These are phyloP conservation scores for Cyberlindnera subsufficiens DNA, from an alignment of 805 yeast species.

Conservation along the genomic window DNA sequence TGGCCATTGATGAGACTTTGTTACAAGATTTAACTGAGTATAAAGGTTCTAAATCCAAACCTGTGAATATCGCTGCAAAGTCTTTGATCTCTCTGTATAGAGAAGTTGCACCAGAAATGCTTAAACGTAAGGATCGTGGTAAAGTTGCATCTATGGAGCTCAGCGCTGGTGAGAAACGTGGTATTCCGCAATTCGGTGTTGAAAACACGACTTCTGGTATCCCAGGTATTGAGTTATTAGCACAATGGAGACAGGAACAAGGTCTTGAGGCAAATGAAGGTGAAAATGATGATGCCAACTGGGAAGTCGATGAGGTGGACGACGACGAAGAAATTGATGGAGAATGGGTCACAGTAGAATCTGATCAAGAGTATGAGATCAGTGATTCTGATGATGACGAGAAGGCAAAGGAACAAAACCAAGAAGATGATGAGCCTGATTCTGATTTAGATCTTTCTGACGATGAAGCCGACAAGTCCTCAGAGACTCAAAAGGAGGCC, in stretches of 20 bases:
- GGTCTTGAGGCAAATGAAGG: constrained; percentile 50
- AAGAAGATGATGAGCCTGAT: constrained; percentile 41
- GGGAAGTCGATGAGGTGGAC: constrained; percentile 47
- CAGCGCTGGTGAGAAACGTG: constrained; percentile 52
- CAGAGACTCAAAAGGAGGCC: constrained; percentile 9
- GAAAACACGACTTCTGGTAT: constrained; percentile 65
- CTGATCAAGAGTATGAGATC: constrained; percentile 68
- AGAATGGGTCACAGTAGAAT: constrained; percentile 87
- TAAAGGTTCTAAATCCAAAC: constrained; percentile 88
- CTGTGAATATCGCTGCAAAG: constrained; percentile 93
- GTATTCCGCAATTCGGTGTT: constrained; percentile 64
- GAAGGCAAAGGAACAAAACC: constrained; percentile 30
- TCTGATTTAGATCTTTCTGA: constrained; percentile 48
- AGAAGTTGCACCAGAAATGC: constrained; percentile 96
- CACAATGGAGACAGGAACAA: constrained; percentile 70
- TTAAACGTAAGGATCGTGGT: constrained; percentile 86
- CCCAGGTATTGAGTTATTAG: constrained; percentile 87
- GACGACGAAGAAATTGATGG: constrained; percentile 64
- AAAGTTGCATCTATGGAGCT: constrained; percentile 82
- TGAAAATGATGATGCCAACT: constrained; percentile 56
- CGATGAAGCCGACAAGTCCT: constrained; percentile 24
- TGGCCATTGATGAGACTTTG: constrained; percentile 84
- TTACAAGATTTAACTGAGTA: constrained; percentile 87
- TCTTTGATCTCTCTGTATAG: constrained; percentile 80
- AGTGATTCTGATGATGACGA: constrained; percentile 40